Base-by-base conservation (phyloP, 805 yeast species). In the Yarrowia alimentaria region DNA sequence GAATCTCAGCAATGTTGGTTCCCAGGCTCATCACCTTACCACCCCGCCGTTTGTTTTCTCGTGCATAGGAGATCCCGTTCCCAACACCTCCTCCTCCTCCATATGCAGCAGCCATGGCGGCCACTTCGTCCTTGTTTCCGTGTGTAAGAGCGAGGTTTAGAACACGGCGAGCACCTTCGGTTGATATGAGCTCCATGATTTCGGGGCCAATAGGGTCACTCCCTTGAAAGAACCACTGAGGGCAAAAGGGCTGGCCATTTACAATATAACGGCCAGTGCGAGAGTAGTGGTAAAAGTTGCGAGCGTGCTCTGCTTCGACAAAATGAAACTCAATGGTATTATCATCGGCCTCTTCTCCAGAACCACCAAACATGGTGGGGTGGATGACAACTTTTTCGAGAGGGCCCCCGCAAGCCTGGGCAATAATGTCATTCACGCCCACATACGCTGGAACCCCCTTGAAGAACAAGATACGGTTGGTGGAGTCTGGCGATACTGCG, bases 241-340 rank as follows among this genome's bases (percentile, higher is more conserved):
- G 51, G 11, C 33, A 26, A 13, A 32, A 47, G 28, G 32, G 42
- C 20, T 47, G 42, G 6, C 51, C 51, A 29, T 47, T 47, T 31
- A 47, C 42, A 24, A 47, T 33, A 28, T 26, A 47, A 20, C 51
- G 31, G 16, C 51, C 51, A 5, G 42, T 33, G 14, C 33, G 42
- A 24, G 51, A 24, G 28, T 26, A 47, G 24, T 47, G 40, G 28
- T 47, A 47, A 18, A 47, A 47, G 33, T 34, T 47, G 20, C 32
- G 40, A 9, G 51, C 51, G 25, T 47, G 42, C n/a, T 47, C 51
- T 24, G 51, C 32, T 21, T 47, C 51, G 20, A 47, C 25, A 12
- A 47, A 47, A 14, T 47, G 40, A 19, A 47, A 33, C 42, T 47
- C 51, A 19, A 47, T 47, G n/a, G 37, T 30, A 30, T 43, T 43